Conservation (phyloP, 352 stramenopile species). For the Pythium angustatum region DNA sequence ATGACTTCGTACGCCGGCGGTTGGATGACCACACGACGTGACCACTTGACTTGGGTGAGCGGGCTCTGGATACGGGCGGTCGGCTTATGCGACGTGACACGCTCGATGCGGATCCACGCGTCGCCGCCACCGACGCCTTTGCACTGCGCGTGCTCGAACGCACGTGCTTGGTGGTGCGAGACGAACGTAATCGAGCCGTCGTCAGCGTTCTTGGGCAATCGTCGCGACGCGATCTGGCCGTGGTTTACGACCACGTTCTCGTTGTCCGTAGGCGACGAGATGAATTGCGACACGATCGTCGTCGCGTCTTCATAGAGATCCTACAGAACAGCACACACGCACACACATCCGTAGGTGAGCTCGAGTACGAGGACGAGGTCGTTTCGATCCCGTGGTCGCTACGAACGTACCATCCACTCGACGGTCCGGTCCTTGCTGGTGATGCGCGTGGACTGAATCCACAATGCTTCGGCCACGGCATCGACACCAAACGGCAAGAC, state of each 20-base stretch:
- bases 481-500: slow-evolving; percentile 14
- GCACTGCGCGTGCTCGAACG: slow-evolving; percentile 6
- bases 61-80: neutral
- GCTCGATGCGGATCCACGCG: slow-evolving; percentile 18
- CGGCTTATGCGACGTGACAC: neutral
- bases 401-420: slow-evolving; percentile 18
- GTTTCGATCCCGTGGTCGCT: too few species aligned
- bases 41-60: slow-evolving; percentile 16
- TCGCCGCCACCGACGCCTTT: slow-evolving; percentile 5
- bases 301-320: slow-evolving; percentile 5
- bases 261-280: neutral
- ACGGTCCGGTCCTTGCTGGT: slow-evolving; percentile 9
- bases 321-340: neutral
- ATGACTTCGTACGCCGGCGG: slow-evolving; percentile 6
- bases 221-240: slow-evolving; percentile 14
- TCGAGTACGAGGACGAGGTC: too few species aligned
- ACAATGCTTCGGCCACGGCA: slow-evolving; percentile 11
- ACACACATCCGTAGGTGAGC: too few species aligned
- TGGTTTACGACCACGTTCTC: slow-evolving; percentile 9
- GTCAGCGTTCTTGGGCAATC: neutral
- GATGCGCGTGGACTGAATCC: slow-evolving; percentile 11
- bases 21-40: neutral
- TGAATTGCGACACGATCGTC: slow-evolving; percentile 9
- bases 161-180: neutral
- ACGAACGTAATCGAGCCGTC: slow-evolving; percentile 15